Evolutionary conservation across 192 early-diverging fungal genomes (phyloP).

Genomic region (Funneliformis geosporum): DNA sequence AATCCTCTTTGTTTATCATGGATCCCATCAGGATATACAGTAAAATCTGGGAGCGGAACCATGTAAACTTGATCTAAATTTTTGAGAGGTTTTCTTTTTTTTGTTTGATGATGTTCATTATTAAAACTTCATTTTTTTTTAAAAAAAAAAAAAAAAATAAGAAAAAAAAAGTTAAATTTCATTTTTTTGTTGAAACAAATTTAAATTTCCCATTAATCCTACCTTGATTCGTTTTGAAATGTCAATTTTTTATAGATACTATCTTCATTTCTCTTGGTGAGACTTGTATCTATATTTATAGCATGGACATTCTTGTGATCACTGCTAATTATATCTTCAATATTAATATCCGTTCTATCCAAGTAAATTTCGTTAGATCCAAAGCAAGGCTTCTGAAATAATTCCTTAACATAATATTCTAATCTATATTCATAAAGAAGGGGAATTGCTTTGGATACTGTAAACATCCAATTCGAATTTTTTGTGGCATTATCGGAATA

Average conservation of each 20-base stretch:
- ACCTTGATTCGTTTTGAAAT: no score
- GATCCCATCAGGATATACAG: neutral
- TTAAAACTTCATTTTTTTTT: no score
- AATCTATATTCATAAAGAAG: neutral
- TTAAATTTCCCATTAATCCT: no score
- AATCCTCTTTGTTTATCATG: neutral
- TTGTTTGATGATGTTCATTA: no score
- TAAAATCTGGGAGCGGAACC: constrained; percentile 15
- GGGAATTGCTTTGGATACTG: neutral
- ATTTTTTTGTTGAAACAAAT: no score
- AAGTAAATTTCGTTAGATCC: neutral
- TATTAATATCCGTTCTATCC: neutral
- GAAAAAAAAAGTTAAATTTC: no score
- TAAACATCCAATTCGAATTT: neutral
- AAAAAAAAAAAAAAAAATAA: no score
- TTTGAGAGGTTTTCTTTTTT: no score
- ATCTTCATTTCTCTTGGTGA: neutral
- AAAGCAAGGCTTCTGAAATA: neutral
- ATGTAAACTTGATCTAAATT: neutral
- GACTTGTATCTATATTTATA: neutral
- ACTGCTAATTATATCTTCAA: neutral
- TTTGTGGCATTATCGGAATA: neutral
- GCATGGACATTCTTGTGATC: neutral
- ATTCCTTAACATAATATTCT: neutral
- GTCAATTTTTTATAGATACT: no score